Evolutionary conservation across 192 early-diverging fungal genomes (phyloP).

Genomic region (Coemansia sp.): DNA sequence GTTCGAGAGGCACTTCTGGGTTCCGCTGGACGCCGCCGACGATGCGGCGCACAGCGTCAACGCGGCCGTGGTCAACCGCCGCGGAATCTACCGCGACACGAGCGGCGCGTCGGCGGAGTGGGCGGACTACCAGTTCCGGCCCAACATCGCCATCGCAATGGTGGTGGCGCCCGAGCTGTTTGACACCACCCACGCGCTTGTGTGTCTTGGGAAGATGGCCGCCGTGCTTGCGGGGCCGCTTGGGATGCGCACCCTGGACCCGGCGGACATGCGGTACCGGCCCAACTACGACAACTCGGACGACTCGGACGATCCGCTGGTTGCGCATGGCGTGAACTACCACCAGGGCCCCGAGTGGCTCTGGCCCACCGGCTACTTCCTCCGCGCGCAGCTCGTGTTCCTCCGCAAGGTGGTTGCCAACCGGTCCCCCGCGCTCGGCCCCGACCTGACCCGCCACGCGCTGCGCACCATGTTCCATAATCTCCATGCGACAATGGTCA

Average conservation of each 20-base stretch:
- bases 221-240: conserved; percentile 77
- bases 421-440: not conserved
- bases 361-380: conserved; percentile 87
- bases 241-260: conserved; percentile 95
- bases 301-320: conserved; percentile 76
- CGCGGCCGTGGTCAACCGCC: conserved; percentile 68
- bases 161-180: conserved; percentile 94
- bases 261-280: conserved; percentile 88
- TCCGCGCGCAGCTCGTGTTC: conserved; percentile 82
- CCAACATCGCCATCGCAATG: conserved; percentile 91
- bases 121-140: conserved; percentile 91
- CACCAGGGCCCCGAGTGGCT: conserved; percentile 99
- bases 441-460: conserved; percentile 36
- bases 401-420: conserved; percentile 36
- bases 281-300: conserved; percentile 93
- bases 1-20: conserved; percentile 88
- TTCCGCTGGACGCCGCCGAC: conserved; percentile 72
- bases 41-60: conserved; percentile 65
- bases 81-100: conserved; percentile 95
- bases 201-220: conserved; percentile 68
- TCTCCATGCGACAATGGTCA: conserved; percentile 75
- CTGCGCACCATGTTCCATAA: conserved; percentile 68
- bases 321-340: conserved; percentile 98
- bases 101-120: conserved; percentile 68
- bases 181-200: conserved; percentile 69